A percentile compares a stretch with the other conserved stretches of the same genome.
Evolutionary conservation across 257 asterid genomes (phyloP).

Genomic region (Rauvolfia tetraphylla): DNA sequence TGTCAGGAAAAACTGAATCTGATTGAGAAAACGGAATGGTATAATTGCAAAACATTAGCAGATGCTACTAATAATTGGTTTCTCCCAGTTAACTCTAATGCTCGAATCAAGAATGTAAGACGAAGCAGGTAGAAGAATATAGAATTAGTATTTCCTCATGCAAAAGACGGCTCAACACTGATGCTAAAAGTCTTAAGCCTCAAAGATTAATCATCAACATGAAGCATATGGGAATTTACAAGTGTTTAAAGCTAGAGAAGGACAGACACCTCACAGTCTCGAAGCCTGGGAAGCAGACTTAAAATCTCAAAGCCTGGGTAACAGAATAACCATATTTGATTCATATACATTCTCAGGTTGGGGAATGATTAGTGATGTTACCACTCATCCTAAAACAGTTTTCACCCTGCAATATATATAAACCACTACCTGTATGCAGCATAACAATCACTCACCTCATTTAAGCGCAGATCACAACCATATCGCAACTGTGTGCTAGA

Average conservation of each 20-base stretch:
- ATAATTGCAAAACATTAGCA: not conserved
- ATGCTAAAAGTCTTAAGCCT: not conserved
- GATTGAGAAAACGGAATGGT: not conserved
- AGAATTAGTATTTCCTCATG: not conserved
- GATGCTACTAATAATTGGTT: not conserved
- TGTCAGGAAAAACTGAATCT: not conserved
- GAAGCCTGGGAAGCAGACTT: too few species aligned
- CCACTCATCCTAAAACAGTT: not conserved
- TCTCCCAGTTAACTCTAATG: not conserved
- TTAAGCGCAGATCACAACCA: slow-evolving; percentile 93
- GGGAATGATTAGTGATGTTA: not conserved
- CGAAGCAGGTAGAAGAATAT: not conserved
- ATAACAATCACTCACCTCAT: slow-evolving; percentile 56
- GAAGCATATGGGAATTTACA: not conserved
- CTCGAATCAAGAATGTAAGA: not conserved
- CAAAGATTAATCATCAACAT: not conserved
- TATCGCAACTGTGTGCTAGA: slow-evolving; percentile 84
- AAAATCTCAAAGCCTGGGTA: not conserved
- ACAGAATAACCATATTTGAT: not conserved
- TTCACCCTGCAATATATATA: not conserved
- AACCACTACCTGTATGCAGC: not conserved
- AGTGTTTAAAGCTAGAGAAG: not conserved
- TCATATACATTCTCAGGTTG: not conserved
- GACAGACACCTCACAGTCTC: not conserved
- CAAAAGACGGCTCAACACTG: not conserved